Evolutionary conservation across 1,284 basidiomycete species (phyloP), one percentile per base, ranked within the genome.

Genomic region (Paramarasmius palmivorus): DNA sequence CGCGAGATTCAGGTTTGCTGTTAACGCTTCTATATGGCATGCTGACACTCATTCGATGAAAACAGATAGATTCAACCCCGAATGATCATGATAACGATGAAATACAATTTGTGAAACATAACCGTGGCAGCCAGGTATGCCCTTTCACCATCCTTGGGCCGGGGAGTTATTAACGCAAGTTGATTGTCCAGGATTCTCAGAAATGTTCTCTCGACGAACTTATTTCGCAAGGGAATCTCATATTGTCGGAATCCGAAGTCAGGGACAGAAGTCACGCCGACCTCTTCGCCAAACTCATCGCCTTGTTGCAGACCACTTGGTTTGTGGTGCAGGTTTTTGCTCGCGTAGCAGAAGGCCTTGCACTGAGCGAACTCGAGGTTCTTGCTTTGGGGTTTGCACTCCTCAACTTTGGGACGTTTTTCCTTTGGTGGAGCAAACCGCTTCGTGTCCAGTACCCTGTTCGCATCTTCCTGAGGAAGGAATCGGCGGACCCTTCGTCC

Each of bases 371-470:
- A n/a, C 26, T 47, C 12, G 45, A 47, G 45, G 22, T 47, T 26
- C 3, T 47, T 3, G 22, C 45, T 20, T n/a, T 47, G 14, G 15
- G 22, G 5, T 47, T 35, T 47, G 45, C 32, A 29, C 25, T 47
- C 15, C 45, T 47, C 23, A 35, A 35, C 17, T 47, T 47, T 34
- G 45, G 12, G 1, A 35, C 45, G 15, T 35, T 32, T 34, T 14
- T 47, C 15, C 17, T 29, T 12, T 47, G 45, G 45, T 34, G 45
- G 45, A 47, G 34, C 22, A 47, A 47, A 34, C 45, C 45, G 2
- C 45, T 26, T 17, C 32, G 45, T 10, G 45, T 47, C 19, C 15
- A 26, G 15, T 35, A 47, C 22, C 45, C 45, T n/a, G 15, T 32
- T 32, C 29, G 29, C 29, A 32, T 12, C 12, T 32, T 6, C 7